Conservation (phyloP, 768 basidiomycete genomes). For the Piloderma croceum region DNA sequence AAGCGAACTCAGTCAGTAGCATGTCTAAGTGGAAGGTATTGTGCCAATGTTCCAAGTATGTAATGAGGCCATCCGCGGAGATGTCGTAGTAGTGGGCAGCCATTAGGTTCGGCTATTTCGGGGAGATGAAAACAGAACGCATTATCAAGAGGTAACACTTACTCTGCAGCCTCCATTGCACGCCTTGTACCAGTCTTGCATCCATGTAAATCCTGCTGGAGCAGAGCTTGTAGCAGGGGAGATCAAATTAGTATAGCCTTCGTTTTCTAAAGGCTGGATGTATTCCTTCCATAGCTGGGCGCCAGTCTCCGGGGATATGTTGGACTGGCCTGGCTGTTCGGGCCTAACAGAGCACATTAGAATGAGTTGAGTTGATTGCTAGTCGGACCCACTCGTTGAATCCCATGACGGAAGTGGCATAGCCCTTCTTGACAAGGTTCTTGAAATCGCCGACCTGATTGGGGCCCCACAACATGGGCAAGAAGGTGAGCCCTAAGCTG, state of each 20-base stretch:
- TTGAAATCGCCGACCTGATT: conserved; percentile 46
- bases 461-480: conserved; percentile 69
- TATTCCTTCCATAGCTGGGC: conserved; percentile 55
- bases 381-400: conserved; percentile 63
- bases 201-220: conserved; percentile 57
- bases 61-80: conserved; percentile 40
- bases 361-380: conserved; percentile 32
- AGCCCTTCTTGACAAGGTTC: conserved; percentile 40
- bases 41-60: conserved; percentile 45
- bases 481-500: conserved; percentile 44
- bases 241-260: conserved; percentile 55
- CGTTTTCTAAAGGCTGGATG: conserved; percentile 48
- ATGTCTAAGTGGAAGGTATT: conserved; percentile 37
- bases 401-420: conserved; percentile 48
- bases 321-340: conserved; percentile 55
- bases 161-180: conserved; percentile 54
- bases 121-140: background rate
- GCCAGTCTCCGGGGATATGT: conserved; percentile 47
- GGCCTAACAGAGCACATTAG: conserved; percentile 43
- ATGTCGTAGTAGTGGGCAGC: conserved; percentile 71
- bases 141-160: conserved; percentile 9
- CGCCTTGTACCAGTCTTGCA: conserved; percentile 47
- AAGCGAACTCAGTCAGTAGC: conserved; percentile 70
- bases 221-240: conserved; percentile 67
- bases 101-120: conserved; percentile 46